A percentile compares a stretch with the other conserved stretches of the same genome.
Evolutionary conservation across 2,329 filamentous ascomycete species (phyloP).

Genomic region (Claviceps purpurea): DNA sequence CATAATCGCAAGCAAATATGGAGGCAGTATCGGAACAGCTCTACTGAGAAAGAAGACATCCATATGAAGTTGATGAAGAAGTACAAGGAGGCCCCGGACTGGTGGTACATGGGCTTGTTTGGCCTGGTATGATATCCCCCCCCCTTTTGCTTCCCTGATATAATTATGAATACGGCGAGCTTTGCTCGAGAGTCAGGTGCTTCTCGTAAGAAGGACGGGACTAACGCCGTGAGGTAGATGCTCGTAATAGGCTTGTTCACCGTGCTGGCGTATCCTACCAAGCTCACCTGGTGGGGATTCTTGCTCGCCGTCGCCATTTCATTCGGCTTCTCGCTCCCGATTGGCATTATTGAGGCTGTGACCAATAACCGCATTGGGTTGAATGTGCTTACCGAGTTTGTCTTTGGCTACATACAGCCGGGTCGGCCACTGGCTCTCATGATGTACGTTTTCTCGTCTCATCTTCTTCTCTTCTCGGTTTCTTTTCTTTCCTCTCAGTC

Average conservation of each 20-base stretch:
- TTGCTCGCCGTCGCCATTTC: slow-evolving; percentile 52
- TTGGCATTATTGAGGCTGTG: slow-evolving; percentile 55
- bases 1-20: slow-evolving; percentile 56
- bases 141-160: too few species aligned
- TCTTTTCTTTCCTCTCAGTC: background rate
- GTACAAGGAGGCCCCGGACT: slow-evolving; percentile 48
- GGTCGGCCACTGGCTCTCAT: slow-evolving; percentile 60
- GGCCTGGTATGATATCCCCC: slow-evolving; percentile 27
- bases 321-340: slow-evolving; percentile 49
- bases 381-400: slow-evolving; percentile 62
- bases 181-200: too few species aligned
- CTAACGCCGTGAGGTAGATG: slow-evolving; percentile 25
- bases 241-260: slow-evolving; percentile 40
- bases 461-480: background rate
- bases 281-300: slow-evolving; percentile 61
- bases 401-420: slow-evolving; percentile 64
- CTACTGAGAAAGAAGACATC: slow-evolving; percentile 46
- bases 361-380: slow-evolving; percentile 60
- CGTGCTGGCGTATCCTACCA: slow-evolving; percentile 48
- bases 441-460: slow-evolving; percentile 33
- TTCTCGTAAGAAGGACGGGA: background rate
- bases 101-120: slow-evolving; percentile 51
- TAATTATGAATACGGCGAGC: too few species aligned
- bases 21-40: slow-evolving; percentile 46
- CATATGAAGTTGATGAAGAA: slow-evolving; percentile 52